Evolutionary conservation across 208 protist species (phyloP).

Genomic region (Borovskyia barvae): DNA sequence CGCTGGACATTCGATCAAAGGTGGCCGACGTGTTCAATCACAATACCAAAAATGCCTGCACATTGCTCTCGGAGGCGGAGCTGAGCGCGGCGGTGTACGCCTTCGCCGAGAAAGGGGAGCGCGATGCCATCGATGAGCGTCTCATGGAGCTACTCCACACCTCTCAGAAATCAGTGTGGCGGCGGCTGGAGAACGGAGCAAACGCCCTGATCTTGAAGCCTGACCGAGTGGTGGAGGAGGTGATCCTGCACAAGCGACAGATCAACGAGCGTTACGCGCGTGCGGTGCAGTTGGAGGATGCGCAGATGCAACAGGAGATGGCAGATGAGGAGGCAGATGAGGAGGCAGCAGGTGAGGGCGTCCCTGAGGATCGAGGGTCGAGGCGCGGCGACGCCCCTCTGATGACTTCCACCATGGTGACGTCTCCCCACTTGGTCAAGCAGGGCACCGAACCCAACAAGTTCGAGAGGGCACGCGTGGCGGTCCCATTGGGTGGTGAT

Average conservation of each 20-base stretch:
- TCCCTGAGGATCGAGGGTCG: background rate
- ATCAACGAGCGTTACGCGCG: slow-evolving; percentile 73
- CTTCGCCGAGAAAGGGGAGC: slow-evolving; percentile 86
- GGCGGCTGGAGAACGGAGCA: slow-evolving; percentile 52
- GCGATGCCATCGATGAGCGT: slow-evolving; percentile 80
- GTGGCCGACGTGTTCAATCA: slow-evolving; percentile 85
- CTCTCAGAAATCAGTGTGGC: slow-evolving; percentile 75
- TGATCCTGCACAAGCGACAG: slow-evolving; percentile 62
- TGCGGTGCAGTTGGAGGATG: slow-evolving; percentile 28
- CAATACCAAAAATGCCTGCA: slow-evolving; percentile 70
- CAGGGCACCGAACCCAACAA: slow-evolving; percentile 6
- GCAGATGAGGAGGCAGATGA: slow-evolving; percentile 8
- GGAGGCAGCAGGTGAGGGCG: slow-evolving; percentile 14
- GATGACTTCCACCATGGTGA: background rate
- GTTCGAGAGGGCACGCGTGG: slow-evolving; percentile 16
- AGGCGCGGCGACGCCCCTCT: background rate
- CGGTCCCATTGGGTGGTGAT: background rate
- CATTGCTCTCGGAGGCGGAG: slow-evolving; percentile 79
- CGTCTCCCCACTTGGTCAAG: background rate
- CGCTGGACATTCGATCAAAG: slow-evolving; percentile 81
- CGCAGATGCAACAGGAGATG: slow-evolving; percentile 14
- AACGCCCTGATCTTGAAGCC: slow-evolving; percentile 59
- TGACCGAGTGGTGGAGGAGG: slow-evolving; percentile 48
- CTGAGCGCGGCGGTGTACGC: slow-evolving; percentile 86
- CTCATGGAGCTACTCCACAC: slow-evolving; percentile 69